These are phyloP conservation scores for Purpureocillium lavendulum DNA, from an alignment of 2,329 filamentous ascomycete species.

Conservation along the genomic window DNA sequence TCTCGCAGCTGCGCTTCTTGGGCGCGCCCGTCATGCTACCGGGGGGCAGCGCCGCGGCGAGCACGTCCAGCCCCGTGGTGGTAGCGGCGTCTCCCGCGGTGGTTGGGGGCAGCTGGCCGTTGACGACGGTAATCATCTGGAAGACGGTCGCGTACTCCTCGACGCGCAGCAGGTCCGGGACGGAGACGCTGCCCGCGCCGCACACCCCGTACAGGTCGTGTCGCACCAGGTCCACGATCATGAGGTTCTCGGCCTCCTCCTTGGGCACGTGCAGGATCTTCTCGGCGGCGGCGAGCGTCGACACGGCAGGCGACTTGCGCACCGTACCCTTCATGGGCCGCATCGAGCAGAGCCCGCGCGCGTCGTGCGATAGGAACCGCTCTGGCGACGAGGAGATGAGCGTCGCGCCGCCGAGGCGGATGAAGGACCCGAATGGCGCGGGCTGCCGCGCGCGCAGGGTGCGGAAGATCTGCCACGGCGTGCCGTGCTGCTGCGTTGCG, in stretches of 20 bases:
- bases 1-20: conserved; percentile 85
- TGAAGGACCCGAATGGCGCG: conserved; percentile 76
- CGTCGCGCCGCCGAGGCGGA: conserved; percentile 61
- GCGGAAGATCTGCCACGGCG: conserved; percentile 65
- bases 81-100: conserved; percentile 3
- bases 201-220: conserved; percentile 87
- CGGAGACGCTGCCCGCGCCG: conserved; percentile 62
- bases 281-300: conserved; percentile 65
- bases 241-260: conserved; percentile 90
- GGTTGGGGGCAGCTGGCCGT: conserved; percentile 41
- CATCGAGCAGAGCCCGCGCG: conserved; percentile 60
- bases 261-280: conserved; percentile 71
- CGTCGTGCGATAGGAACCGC: conserved; percentile 62
- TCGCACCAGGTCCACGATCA: conserved; percentile 96
- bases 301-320: conserved; percentile 57
- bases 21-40: conserved; percentile 96
- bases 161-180: conserved; percentile 73
- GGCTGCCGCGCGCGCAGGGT: conserved; percentile 64
- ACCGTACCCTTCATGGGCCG: conserved; percentile 96
- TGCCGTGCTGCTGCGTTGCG: conserved; percentile 6
- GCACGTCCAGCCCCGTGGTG: conserved; percentile 63
- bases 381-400: conserved; percentile 82
- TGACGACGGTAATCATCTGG: conserved; percentile 83
- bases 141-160: conserved; percentile 90
- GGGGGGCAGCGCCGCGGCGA: conserved; percentile 72